These are phyloP conservation scores for Hygrophorus russula DNA, from an alignment of 768 basidiomycete species.

Conservation along the genomic window DNA sequence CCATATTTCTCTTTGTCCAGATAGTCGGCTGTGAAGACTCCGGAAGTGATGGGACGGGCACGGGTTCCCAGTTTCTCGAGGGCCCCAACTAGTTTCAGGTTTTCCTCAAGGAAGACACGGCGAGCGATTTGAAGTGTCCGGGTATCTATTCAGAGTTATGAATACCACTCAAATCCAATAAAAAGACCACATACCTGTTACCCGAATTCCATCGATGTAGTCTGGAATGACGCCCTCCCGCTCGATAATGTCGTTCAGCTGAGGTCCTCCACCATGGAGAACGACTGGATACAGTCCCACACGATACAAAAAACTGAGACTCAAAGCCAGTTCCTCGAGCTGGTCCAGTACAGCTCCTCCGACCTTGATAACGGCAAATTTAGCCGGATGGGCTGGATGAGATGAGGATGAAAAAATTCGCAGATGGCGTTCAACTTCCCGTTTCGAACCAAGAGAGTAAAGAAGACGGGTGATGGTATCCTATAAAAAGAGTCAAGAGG, in stretches of 20 bases:
- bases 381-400: constrained; percentile 80
- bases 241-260: constrained; percentile 90
- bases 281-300: constrained; percentile 98
- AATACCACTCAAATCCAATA: background rate
- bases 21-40: constrained; percentile 95
- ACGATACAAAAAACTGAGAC: constrained; percentile 91
- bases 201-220: constrained; percentile 95
- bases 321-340: constrained; percentile 87
- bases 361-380: constrained; percentile 96
- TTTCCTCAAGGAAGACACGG: constrained; percentile 94
- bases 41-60: constrained; percentile 94
- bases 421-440: constrained; percentile 96
- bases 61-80: constrained; percentile 93
- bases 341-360: constrained; percentile 93
- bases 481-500: constrained; percentile 27
- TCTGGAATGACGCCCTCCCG: constrained; percentile 89
- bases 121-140: constrained; percentile 93
- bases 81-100: constrained; percentile 86
- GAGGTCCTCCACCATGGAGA: constrained; percentile 93
- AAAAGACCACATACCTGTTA: constrained; percentile 56
- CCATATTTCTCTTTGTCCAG: constrained; percentile 93
- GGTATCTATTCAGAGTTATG: constrained; percentile 45
- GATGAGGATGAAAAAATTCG: constrained; percentile 96
- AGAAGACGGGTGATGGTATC: constrained; percentile 95
- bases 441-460: constrained; percentile 94